Evolutionary conservation across 1,284 basidiomycete species (phyloP), one percentile per base, ranked within the genome.

Genomic region (Microbotryum scabiosae): DNA sequence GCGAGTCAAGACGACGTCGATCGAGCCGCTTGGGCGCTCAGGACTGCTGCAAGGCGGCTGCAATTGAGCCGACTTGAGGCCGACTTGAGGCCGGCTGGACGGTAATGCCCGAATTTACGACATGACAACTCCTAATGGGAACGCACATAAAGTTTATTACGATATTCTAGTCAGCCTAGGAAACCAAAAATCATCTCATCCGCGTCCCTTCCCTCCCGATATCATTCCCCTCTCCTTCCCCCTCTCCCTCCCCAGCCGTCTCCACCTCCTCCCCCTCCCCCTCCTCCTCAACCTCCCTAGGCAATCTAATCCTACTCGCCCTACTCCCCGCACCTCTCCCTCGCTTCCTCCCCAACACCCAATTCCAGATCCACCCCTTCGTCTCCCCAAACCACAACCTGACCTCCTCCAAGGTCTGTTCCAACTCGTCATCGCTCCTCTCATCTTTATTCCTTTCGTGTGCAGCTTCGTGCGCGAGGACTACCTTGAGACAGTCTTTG

Each of bases 401-500:
- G 20, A 66, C 48, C 55, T 73, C 72, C 46, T 73, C 71, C 20
- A 73, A 57, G 12, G 69, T 65, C 30, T 71, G 69, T 57, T 73
- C 71, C 25, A 73, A 63, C 54, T 72, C 72, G 14, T 70, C 64
- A 12, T 59, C 66, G 3, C 54, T 56, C 7, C 60, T 9, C 43
- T n/a, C 44, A 63, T 57, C 43, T 57, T 53, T 45, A 46, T 30
- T 44, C 56, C 54, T 51, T 4, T 49, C 57, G 9, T 32, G 32
- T 21, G 43, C 25, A 1, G 52, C 58, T 46, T 70, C 69, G 55
- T 70, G 69, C 8, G 65, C 63, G 30, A 70, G 59, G 0, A 64
- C 65, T 54, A 70, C 68, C 30, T 66, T 67, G 12, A 99, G 78
- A 14, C 97, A 89, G 69, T 99, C 96, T 74, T 98, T 98, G 62